Evolutionary conservation across 163 green algal genomes (phyloP), one percentile per base, ranked within the genome.

Genomic region (Volvox carteri): DNA sequence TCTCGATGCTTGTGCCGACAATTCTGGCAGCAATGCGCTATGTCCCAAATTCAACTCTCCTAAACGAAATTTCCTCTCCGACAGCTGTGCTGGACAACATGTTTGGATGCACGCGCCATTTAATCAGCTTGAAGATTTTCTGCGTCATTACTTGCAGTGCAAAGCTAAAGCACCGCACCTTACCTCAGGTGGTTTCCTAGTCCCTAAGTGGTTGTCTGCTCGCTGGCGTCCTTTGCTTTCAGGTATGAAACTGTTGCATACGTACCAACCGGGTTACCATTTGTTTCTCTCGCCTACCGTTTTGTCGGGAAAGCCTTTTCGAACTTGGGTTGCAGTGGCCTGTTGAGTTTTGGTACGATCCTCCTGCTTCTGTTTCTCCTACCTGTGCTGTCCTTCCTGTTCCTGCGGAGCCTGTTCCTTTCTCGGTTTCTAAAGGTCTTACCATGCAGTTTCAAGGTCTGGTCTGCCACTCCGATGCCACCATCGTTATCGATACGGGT

Each of bases 1-100:
- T 23, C 52, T 41, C 35, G 73, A 80, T 80, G 73, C 42, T 52
- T 80, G 44, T 62, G 73, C 73, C 23, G 21, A 54, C 28, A 44
- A 18, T 14, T 8, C 12, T 33, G 73, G 42, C 5, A 19, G 19
- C 25, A 42, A 41, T 62, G 44, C 73, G 28, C 28, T 80, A 44
- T 80, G 73, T 62, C 73, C 73, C 25, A 80, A 80, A 30, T 80
- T 23, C 73, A 80, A 25, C n/a, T n/a, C n/a, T n/a, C n/a, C n/a
- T n/a, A n/a, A n/a, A n/a, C n/a, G n/a, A n/a, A n/a, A 2, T 80
- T 80, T 58, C 14, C 14, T 80, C 2, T 1, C 7, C 52, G 73
- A 80, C 25, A 41, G 23, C 39, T 80, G 73, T 28, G 73, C 73
- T 4, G 73, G 73, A n/a, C 73, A 80, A 7, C 42, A 65, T 25